A percentile compares a stretch with the other conserved stretches of the same genome.
Conservation (phyloP, 2,329 filamentous ascomycete species). For the Botrytis cinerea region DNA sequence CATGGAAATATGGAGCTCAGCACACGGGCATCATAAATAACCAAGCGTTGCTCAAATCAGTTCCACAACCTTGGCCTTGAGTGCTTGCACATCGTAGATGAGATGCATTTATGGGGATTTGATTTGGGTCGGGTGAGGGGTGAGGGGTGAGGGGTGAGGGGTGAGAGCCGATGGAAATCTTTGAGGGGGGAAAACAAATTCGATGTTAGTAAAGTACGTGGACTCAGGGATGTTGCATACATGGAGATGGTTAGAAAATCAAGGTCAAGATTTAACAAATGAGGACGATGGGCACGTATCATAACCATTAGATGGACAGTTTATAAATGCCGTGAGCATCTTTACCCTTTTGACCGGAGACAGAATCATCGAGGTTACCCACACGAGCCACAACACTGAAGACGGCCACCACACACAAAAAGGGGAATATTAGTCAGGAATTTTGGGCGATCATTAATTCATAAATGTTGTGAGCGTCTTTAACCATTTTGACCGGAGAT, state of each 20-base stretch:
- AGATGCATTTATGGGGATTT: not conserved
- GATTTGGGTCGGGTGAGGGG: not conserved
- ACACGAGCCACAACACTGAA: not conserved
- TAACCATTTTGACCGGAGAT: not conserved
- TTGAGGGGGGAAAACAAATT: not conserved
- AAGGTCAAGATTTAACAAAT: not conserved
- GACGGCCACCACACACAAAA: not conserved
- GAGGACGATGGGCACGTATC: not conserved
- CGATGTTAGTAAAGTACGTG: not conserved
- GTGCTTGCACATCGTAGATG: not conserved
- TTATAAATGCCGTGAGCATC: not conserved
- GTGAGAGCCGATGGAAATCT: not conserved
- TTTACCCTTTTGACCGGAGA: not conserved
- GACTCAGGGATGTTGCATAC: not conserved
- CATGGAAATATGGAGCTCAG: constrained; percentile 20
- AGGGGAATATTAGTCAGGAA: not conserved
- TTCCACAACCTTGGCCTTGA: not conserved
- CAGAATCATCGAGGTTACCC: not conserved
- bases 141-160: not conserved
- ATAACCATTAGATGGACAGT: not conserved
- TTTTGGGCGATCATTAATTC: not conserved
- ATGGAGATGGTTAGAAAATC: not conserved
- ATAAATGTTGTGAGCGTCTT: not conserved
- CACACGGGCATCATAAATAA: constrained; percentile 9
- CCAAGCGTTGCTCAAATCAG: constrained; percentile 8